Evolutionary conservation across 2,329 filamentous ascomycete species (phyloP).

Genomic region (Botrytis squamosa): DNA sequence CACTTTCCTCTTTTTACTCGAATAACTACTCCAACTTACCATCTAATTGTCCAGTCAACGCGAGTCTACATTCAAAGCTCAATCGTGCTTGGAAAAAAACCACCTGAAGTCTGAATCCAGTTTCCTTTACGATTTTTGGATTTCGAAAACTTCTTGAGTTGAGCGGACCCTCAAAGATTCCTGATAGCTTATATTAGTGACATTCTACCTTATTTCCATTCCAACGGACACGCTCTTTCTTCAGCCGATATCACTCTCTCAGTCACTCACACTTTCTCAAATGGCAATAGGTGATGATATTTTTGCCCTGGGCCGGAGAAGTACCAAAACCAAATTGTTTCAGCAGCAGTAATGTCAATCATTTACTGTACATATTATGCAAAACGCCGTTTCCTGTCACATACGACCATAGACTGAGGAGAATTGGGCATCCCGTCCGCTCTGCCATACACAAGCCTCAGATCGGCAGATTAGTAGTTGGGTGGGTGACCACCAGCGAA

Average conservation of each 20-base stretch:
- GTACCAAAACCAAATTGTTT: too few species aligned
- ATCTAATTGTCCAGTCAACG: too few species aligned
- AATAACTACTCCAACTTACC: background rate
- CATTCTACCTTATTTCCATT: too few species aligned
- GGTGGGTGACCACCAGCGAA: conserved; percentile 11
- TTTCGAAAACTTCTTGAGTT: background rate
- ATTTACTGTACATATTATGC: background rate
- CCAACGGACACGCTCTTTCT: too few species aligned
- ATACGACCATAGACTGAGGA: background rate
- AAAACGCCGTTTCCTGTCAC: accelerated
- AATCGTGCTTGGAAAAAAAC: background rate
- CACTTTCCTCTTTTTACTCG: too few species aligned
- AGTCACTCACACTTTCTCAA: too few species aligned
- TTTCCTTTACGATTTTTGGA: background rate
- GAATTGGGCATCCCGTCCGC: background rate
- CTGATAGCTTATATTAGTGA: too few species aligned
- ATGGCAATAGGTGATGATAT: too few species aligned
- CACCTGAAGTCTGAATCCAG: background rate
- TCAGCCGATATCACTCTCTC: too few species aligned
- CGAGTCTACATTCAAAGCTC: background rate
- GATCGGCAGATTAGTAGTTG: conserved; percentile 16
- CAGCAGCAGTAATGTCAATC: background rate
- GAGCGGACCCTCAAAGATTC: background rate
- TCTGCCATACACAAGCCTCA: conserved; percentile 12
- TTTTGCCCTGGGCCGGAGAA: background rate